phyloP scores from a whole-genome alignment of 371 early-diverging fungal genomes.

The Actinomortierella ambigua region DNA sequence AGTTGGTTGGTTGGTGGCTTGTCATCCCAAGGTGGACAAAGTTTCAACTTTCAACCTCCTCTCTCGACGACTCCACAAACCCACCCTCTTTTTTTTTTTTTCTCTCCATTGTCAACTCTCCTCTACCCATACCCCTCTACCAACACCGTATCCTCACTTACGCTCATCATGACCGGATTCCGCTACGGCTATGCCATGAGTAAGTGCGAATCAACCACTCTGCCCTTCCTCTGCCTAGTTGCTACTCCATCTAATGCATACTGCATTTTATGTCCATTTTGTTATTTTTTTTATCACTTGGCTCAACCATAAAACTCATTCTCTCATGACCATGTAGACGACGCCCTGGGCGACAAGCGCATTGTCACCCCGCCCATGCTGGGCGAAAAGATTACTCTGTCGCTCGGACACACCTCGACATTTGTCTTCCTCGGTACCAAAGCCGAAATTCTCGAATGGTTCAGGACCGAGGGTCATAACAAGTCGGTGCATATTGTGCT shows the following conservation, averaged over 20 bases:
- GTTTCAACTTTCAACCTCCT: not conserved
- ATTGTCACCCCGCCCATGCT: constrained; percentile 43
- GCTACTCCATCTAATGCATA: too few species aligned
- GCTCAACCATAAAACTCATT: too few species aligned
- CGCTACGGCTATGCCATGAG: constrained; percentile 35
- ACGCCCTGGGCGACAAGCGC: constrained; percentile 30
- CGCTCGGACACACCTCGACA: constrained; percentile 42
- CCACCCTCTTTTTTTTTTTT: not conserved
- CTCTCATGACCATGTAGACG: constrained; percentile 2
- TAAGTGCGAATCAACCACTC: too few species aligned
- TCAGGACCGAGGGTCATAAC: constrained; percentile 26
- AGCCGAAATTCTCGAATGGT: constrained; percentile 41
- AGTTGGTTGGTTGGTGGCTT: not conserved
- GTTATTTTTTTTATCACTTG: too few species aligned
- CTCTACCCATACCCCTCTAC: not conserved
- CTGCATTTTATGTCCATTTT: too few species aligned
- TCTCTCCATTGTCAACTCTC: not conserved
- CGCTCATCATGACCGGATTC: constrained; percentile 9
- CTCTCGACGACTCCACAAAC: not conserved
- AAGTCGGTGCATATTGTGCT: constrained; percentile 28
- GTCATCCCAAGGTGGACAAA: too few species aligned
- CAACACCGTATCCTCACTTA: not conserved
- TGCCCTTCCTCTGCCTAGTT: too few species aligned
- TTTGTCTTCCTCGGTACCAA: constrained; percentile 43
- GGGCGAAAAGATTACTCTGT: constrained; percentile 36